Conservation (phyloP, 441 rosid species). For the Erodium texanum region DNA sequence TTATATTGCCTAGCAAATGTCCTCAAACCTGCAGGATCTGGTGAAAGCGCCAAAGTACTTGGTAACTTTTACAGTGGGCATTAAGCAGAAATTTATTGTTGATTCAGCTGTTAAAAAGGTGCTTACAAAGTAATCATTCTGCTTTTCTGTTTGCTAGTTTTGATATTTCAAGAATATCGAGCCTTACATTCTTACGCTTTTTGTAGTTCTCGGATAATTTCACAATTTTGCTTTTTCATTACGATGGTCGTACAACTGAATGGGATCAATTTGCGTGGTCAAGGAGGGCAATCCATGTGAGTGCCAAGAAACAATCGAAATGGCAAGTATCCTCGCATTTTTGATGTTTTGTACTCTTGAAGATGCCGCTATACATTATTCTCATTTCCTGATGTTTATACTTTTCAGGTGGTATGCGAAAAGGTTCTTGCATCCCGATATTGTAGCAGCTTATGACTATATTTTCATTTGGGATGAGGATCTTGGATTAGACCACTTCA, state of each 20-base stretch:
- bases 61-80: conserved; percentile 59
- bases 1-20: background rate
- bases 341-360: background rate
- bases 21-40: conserved; percentile 44
- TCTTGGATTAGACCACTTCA: conserved; percentile 61
- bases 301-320: conserved; percentile 56
- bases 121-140: conserved; percentile 8
- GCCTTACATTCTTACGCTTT: conserved; percentile 16
- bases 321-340: conserved; percentile 34
- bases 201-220: conserved; percentile 59
- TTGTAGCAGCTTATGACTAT: conserved; percentile 59
- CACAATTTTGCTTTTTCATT: conserved; percentile 59
- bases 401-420: conserved; percentile 64
- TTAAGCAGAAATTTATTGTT: conserved; percentile 43
- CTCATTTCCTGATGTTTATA: conserved; percentile 11
- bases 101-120: conserved; percentile 61
- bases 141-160: conserved; percentile 1
- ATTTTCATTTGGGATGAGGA: conserved; percentile 23
- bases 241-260: conserved; percentile 59
- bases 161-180: conserved; percentile 18
- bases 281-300: conserved; percentile 53
- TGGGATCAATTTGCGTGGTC: conserved; percentile 76
- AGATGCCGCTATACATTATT: background rate
- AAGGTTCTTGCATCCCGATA: conserved; percentile 72
- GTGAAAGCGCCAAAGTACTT: conserved; percentile 57